Conservation (phyloP, 2,329 filamentous ascomycete genomes). For the Calcarisporium arbuscula region DNA sequence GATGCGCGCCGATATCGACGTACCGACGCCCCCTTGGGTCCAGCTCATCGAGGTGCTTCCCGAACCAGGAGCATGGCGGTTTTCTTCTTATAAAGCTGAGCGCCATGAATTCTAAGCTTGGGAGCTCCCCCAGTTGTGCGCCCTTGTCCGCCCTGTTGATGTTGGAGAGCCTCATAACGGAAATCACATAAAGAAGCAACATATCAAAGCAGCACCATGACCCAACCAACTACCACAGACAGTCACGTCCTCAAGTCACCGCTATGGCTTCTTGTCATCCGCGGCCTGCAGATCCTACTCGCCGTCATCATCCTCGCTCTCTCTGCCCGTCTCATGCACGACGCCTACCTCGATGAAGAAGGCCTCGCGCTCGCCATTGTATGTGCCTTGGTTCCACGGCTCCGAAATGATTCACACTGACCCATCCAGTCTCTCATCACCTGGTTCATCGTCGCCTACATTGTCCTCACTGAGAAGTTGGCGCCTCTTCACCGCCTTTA, state of each 20-base stretch:
- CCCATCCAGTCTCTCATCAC: constrained; percentile 35
- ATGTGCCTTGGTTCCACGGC: constrained; percentile 13
- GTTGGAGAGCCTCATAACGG: too few species aligned
- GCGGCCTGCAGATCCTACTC: constrained; percentile 34
- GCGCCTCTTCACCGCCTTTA: constrained; percentile 27
- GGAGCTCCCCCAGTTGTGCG: too few species aligned
- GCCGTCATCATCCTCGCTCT: constrained; percentile 37
- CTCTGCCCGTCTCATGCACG: constrained; percentile 33
- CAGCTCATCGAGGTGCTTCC: too few species aligned
- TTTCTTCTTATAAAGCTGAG: too few species aligned
- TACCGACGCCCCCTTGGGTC: too few species aligned
- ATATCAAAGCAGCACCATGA: too few species aligned
- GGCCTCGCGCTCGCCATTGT: constrained; percentile 36
- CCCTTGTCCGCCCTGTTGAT: too few species aligned
- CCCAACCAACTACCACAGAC: too few species aligned
- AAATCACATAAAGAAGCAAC: too few species aligned
- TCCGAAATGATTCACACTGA: constrained; percentile 7
- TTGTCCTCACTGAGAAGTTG: constrained; percentile 34
- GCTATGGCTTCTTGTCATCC: constrained; percentile 35
- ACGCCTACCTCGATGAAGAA: constrained; percentile 30
- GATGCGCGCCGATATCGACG: too few species aligned
- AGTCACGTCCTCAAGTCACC: constrained; percentile 33
- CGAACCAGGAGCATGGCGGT: too few species aligned
- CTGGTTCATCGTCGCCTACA: constrained; percentile 37
- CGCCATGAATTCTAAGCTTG: too few species aligned